Percentiles rank a stretch among this genome's conserved stretches.
Conservation (phyloP, 495 filamentous ascomycete species). For the Hamigera avellanea region DNA sequence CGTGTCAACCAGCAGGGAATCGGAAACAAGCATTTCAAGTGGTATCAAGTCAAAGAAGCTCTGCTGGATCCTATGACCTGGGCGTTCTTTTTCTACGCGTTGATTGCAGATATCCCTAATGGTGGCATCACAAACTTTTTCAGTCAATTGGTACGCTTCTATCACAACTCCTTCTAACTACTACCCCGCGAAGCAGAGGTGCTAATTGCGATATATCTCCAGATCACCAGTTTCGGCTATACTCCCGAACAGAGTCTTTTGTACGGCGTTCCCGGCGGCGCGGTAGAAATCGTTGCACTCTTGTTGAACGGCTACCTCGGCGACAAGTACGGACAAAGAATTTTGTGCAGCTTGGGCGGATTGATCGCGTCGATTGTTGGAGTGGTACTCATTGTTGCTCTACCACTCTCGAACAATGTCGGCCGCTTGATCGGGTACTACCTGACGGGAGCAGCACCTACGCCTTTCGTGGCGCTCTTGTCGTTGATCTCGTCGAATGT, state of each 20-base stretch:
- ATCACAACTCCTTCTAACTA: background rate
- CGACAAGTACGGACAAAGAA: slow-evolving; percentile 43
- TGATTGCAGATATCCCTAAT: slow-evolving; percentile 53
- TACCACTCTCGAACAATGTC: slow-evolving; percentile 45
- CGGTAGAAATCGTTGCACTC: slow-evolving; percentile 51
- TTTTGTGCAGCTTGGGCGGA: slow-evolving; percentile 33
- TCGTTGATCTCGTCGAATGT: slow-evolving; percentile 55
- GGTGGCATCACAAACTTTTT: slow-evolving; percentile 66
- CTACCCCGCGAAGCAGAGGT: slow-evolving; percentile 21
- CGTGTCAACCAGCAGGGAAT: slow-evolving; percentile 56
- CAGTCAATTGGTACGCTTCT: slow-evolving; percentile 37
- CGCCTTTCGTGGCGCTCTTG: slow-evolving; percentile 30
- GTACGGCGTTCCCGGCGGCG: slow-evolving; percentile 54
- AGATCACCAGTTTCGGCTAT: slow-evolving; percentile 35
- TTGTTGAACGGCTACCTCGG: slow-evolving; percentile 49
- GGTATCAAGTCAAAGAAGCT: slow-evolving; percentile 49
- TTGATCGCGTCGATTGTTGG: slow-evolving; percentile 32
- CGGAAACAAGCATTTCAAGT: slow-evolving; percentile 57
- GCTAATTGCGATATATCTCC: background rate
- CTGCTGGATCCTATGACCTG: slow-evolving; percentile 49
- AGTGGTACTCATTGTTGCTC: slow-evolving; percentile 53
- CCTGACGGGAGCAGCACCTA: slow-evolving; percentile 46
- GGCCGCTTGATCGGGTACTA: slow-evolving; percentile 56
- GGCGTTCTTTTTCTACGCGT: slow-evolving; percentile 53
- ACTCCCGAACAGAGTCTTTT: slow-evolving; percentile 51